Evolutionary conservation across 176 grass and related monocot genomes (phyloP).

Genomic region (Dendrocalamus sinicus): DNA sequence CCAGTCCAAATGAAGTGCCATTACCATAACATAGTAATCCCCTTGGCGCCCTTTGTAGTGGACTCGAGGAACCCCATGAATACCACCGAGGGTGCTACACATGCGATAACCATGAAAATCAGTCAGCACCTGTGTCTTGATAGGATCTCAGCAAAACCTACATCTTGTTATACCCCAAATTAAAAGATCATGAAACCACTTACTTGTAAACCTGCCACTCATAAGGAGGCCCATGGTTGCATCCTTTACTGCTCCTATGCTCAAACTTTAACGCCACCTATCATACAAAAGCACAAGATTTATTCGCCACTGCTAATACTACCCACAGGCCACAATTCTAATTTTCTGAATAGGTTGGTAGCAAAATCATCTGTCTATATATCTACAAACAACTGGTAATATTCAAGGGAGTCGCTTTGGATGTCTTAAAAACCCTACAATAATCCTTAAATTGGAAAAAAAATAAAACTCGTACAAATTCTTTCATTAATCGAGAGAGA

Average conservation of each 20-base stretch:
- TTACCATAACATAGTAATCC: slow-evolving; percentile 98
- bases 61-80: slow-evolving; percentile 89
- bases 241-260: slow-evolving; percentile 94
- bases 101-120: slow-evolving; percentile 34
- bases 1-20: slow-evolving; percentile 25
- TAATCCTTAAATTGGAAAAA: too few species aligned
- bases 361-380: background rate
- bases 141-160: slow-evolving; percentile 25
- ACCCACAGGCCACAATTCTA: background rate
- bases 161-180: slow-evolving; percentile 34
- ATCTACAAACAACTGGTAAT: too few species aligned
- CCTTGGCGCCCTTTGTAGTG: slow-evolving; percentile 97
- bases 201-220: slow-evolving; percentile 97
- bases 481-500: too few species aligned
- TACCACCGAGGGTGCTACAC: slow-evolving; percentile 70
- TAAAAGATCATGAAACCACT: slow-evolving; percentile 47
- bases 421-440: too few species aligned
- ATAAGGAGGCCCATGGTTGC: slow-evolving; percentile 84
- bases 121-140: slow-evolving; percentile 14
- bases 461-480: too few species aligned
- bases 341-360: background rate
- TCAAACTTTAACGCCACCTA: slow-evolving; percentile 98
- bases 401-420: too few species aligned
- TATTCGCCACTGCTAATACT: slow-evolving; percentile 20
- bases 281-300: slow-evolving; percentile 19